Conservation (phyloP, 2,329 filamentous ascomycete species). For the Fusarium succisae region DNA sequence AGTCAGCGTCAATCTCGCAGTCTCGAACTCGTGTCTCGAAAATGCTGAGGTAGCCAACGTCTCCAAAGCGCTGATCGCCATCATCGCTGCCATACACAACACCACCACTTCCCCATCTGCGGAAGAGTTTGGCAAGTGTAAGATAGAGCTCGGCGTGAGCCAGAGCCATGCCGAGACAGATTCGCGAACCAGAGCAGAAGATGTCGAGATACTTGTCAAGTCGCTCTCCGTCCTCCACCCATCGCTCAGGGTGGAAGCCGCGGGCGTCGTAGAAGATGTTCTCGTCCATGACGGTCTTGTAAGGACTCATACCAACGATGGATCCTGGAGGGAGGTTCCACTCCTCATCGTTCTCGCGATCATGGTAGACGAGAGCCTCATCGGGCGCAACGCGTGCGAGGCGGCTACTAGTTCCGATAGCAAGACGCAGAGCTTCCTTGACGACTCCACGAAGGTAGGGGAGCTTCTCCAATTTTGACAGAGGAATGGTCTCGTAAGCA, state of each 20-base stretch:
- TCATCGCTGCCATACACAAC: slow-evolving; percentile 43
- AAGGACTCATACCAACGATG: slow-evolving; percentile 51
- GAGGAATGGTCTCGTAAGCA: slow-evolving; percentile 39
- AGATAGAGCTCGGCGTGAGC: slow-evolving; percentile 52
- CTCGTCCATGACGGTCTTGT: slow-evolving; percentile 48
- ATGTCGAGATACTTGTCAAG: slow-evolving; percentile 49
- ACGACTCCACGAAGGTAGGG: slow-evolving; percentile 61
- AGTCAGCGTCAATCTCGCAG: slow-evolving; percentile 50
- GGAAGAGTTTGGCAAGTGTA: slow-evolving; percentile 50
- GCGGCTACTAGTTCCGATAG: slow-evolving; percentile 57
- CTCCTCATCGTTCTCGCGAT: slow-evolving; percentile 39
- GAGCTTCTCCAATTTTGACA: slow-evolving; percentile 47
- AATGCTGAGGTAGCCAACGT: slow-evolving; percentile 48
- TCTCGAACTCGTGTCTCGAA: slow-evolving; percentile 49
- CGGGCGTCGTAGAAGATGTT: slow-evolving; percentile 46
- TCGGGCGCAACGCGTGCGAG: slow-evolving; percentile 59
- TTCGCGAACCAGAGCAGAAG: slow-evolving; percentile 49
- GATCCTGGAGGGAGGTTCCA: slow-evolving; percentile 48
- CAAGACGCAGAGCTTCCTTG: slow-evolving; percentile 60
- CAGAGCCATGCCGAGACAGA: slow-evolving; percentile 51
- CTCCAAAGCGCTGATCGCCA: slow-evolving; percentile 47
- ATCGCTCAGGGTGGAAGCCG: slow-evolving; percentile 49
- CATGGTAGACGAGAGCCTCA: slow-evolving; percentile 45
- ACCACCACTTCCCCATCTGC: slow-evolving; percentile 49
- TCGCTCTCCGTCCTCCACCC: slow-evolving; percentile 46